phyloP scores from a whole-genome alignment of 352 stramenopile species.

The Globisporangium megalacanthum region DNA sequence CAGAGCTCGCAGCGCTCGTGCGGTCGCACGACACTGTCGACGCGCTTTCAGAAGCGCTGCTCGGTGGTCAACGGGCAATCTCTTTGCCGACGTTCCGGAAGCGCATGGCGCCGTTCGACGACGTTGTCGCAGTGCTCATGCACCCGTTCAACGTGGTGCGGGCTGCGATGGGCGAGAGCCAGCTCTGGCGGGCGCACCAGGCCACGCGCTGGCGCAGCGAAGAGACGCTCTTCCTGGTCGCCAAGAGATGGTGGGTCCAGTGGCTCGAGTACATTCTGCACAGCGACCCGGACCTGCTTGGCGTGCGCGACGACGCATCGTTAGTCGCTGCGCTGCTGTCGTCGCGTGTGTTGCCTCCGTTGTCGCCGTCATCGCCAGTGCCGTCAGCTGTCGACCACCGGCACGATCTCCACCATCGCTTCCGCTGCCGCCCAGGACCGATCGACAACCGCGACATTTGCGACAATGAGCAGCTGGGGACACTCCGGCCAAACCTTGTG shows the following conservation, averaged over 20 bases:
- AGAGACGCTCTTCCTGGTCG: slow-evolving; percentile 46
- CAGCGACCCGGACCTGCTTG: slow-evolving; percentile 7
- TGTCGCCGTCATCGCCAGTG: neutral
- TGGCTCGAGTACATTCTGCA: slow-evolving; percentile 36
- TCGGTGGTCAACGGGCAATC: slow-evolving; percentile 17
- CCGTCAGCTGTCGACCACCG: neutral
- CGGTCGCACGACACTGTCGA: slow-evolving; percentile 12
- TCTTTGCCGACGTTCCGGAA: slow-evolving; percentile 22
- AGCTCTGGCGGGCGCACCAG: slow-evolving; percentile 29
- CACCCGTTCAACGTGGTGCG: slow-evolving; percentile 51
- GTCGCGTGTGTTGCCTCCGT: no score
- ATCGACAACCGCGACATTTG: slow-evolving; percentile 41
- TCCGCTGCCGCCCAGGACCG: slow-evolving; percentile 29
- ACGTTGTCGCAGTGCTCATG: slow-evolving; percentile 44
- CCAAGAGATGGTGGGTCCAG: slow-evolving; percentile 48
- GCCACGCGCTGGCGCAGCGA: slow-evolving; percentile 32
- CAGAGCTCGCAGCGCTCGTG: slow-evolving; percentile 12
- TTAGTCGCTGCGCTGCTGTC: neutral
- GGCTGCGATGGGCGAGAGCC: slow-evolving; percentile 35
- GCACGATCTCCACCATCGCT: slow-evolving; percentile 12
- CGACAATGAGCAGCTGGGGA: slow-evolving; percentile 28
- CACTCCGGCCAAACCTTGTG: slow-evolving; percentile 26
- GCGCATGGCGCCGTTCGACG: slow-evolving; percentile 17
- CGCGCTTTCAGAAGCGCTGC: slow-evolving; percentile 15
- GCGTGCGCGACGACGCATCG: slow-evolving; percentile 2